Conservation (phyloP, 164 flowering plant species). For the Tetrastigma voinierianum region DNA sequence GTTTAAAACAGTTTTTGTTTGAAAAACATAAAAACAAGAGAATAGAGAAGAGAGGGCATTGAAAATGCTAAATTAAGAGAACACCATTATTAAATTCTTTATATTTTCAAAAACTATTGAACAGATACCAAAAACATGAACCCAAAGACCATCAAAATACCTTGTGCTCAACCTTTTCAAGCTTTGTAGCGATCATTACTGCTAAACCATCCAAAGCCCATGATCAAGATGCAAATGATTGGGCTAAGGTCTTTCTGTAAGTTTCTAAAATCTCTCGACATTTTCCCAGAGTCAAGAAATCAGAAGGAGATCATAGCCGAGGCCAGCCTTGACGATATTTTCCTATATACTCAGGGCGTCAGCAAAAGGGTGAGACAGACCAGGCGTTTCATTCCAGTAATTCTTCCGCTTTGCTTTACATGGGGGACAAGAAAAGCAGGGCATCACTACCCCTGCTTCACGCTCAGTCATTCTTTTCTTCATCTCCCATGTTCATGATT, state of each 20-base stretch:
- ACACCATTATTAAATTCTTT: too few species aligned
- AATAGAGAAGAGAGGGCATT: too few species aligned
- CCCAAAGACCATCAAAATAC: slow-evolving; percentile 26
- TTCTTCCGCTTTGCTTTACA: slow-evolving; percentile 24
- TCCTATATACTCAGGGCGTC: too few species aligned
- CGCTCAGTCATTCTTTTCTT: too few species aligned
- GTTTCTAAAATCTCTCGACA: slow-evolving; percentile 20
- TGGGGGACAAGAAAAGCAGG: slow-evolving; percentile 53
- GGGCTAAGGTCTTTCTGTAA: slow-evolving; percentile 23
- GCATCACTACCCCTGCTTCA: too few species aligned
- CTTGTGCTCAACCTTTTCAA: slow-evolving; percentile 82
- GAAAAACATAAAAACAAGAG: too few species aligned
- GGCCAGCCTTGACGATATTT: background rate
- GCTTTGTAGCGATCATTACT: slow-evolving; percentile 84
- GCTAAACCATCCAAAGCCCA: slow-evolving; percentile 64
- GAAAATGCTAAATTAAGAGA: too few species aligned
- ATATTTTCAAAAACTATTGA: too few species aligned
- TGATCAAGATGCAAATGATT: slow-evolving; percentile 54
- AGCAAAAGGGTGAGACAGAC: too few species aligned
- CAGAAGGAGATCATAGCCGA: background rate
- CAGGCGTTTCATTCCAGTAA: slow-evolving; percentile 38
- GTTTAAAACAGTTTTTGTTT: too few species aligned
- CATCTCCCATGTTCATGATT: too few species aligned
- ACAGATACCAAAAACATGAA: too few species aligned
- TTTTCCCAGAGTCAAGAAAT: slow-evolving; percentile 9